Evolutionary conservation across 2,329 filamentous ascomycete species (phyloP).

Genomic region (Colletotrichum sp.): DNA sequence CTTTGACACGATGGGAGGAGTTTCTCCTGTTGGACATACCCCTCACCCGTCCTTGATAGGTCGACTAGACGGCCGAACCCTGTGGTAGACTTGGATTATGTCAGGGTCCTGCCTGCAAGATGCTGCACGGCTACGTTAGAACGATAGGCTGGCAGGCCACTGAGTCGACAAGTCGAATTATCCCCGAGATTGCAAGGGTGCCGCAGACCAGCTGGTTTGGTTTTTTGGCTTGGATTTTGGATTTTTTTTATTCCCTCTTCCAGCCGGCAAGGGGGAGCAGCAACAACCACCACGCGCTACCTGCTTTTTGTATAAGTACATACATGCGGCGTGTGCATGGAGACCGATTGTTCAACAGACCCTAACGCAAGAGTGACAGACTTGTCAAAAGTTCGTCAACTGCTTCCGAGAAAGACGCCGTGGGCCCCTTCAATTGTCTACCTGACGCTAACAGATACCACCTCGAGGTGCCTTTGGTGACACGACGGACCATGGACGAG

Average conservation of each 20-base stretch:
- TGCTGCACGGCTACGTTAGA: neutral
- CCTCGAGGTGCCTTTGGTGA: neutral
- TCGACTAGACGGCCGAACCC: neutral
- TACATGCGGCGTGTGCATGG: neutral
- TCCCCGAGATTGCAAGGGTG: slow-evolving; percentile 18
- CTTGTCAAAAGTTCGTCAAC: slow-evolving; percentile 5
- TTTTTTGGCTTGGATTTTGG: neutral
- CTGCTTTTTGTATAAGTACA: neutral
- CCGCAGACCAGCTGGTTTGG: neutral
- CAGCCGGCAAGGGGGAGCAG: neutral
- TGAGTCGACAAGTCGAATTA: slow-evolving; percentile 21
- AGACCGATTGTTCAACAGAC: neutral
- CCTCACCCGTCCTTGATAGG: neutral
- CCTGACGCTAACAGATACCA: neutral
- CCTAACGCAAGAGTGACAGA: slow-evolving; percentile 4
- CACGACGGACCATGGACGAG: slow-evolving; percentile 6
- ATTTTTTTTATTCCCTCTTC: neutral
- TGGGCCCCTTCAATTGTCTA: neutral
- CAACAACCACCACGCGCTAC: neutral
- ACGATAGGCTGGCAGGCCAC: neutral
- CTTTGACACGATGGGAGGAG: slow-evolving; percentile 7
- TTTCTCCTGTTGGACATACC: slow-evolving; percentile 6
- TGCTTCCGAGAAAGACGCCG: slow-evolving; percentile 13
- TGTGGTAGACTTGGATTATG: neutral
- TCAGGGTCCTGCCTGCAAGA: slow-evolving; percentile 19